Base-by-base conservation (phyloP, 306 rosid species). In the Corylus avellana region DNA sequence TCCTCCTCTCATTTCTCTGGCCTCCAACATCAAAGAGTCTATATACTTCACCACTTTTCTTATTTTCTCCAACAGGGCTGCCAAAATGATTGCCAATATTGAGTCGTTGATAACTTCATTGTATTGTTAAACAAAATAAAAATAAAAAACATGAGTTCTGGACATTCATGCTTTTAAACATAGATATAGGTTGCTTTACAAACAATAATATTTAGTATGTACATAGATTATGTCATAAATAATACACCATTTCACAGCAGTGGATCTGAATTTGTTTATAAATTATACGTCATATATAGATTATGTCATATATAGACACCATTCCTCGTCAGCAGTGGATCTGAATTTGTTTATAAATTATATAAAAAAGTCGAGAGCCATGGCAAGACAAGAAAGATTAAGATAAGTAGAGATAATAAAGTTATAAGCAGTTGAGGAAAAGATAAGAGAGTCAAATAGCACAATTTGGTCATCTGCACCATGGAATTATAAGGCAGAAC, bases 61-160 rank as follows among this genome's bases (percentile, higher is more conserved):
- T 96, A 79, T 88, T 93, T 89, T 96, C 99, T 47, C 99, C 99
- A 76, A 96, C 98, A 73, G 99, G 99, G 77, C 99, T 96, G 91
- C 84, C 80, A 88, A 86, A 59, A 83, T 55, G 62, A 87, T 78
- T 85, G 61, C 55, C 84, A 81, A 74, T 12, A 75, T 58, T 59
- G 62, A 61, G 61, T 51, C 66, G 75, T 74, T 47, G 56, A n/a
- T 32, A 32, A 32, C 35, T 32, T 32, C 35, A 32, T 68, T 78
- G 63, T 73, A 67, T 47, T 53, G 55, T 44, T 72, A 13, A 57
- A 1, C 76, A 79, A 54, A 74, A 66, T 42, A 72, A 6, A 8
- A 5, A 63, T 32, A 32, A 47, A 20, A 56, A 64, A 67, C 2
- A 29, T 63, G 70, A 14, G 25, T 17, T 35, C 46, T 64, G 70